These are phyloP conservation scores for Trichoderma parareesei DNA, from an alignment of 495 filamentous ascomycete genomes.

Conservation along the genomic window DNA sequence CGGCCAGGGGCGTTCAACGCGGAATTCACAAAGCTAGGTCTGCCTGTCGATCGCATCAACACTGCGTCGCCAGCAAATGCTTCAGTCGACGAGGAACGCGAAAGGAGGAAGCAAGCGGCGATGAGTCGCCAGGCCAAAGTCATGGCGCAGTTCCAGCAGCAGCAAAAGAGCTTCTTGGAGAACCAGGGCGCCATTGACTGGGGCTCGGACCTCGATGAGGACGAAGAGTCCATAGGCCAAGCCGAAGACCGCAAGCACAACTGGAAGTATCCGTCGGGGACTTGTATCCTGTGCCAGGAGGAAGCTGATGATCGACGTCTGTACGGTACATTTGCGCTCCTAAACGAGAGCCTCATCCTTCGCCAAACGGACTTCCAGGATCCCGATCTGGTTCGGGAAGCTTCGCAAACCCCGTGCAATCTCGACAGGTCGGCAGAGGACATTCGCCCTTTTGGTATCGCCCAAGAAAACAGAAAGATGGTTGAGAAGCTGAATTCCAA, in stretches of 20 bases:
- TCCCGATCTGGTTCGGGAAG: slow-evolving; percentile 77
- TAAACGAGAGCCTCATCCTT: slow-evolving; percentile 80
- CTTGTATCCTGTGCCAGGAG: slow-evolving; percentile 94
- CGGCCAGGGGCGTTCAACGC: slow-evolving; percentile 58
- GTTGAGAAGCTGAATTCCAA: slow-evolving; percentile 67
- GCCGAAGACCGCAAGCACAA: slow-evolving; percentile 59
- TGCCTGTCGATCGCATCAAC: slow-evolving; percentile 44
- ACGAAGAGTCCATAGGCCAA: slow-evolving; percentile 55
- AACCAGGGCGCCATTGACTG: slow-evolving; percentile 79
- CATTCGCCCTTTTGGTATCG: slow-evolving; percentile 81
- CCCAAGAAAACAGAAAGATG: slow-evolving; percentile 70
- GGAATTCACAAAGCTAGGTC: slow-evolving; percentile 43
- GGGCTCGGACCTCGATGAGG: slow-evolving; percentile 63
- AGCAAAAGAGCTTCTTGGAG: slow-evolving; percentile 88
- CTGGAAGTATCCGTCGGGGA: slow-evolving; percentile 91
- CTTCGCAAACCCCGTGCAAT: slow-evolving; percentile 62
- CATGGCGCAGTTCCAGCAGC: slow-evolving; percentile 95
- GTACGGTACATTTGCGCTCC: slow-evolving; percentile 84
- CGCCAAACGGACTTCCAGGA: slow-evolving; percentile 78
- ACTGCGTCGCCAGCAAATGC: slow-evolving; percentile 46
- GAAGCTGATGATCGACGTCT: slow-evolving; percentile 83
- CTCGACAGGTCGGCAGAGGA: slow-evolving; percentile 75
- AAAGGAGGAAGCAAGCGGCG: slow-evolving; percentile 82
- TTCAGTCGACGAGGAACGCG: slow-evolving; percentile 60
- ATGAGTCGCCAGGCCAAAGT: slow-evolving; percentile 81